Base-by-base conservation (phyloP, 2,329 filamentous ascomycete genomes). In the Arthrobotrys iridis region DNA sequence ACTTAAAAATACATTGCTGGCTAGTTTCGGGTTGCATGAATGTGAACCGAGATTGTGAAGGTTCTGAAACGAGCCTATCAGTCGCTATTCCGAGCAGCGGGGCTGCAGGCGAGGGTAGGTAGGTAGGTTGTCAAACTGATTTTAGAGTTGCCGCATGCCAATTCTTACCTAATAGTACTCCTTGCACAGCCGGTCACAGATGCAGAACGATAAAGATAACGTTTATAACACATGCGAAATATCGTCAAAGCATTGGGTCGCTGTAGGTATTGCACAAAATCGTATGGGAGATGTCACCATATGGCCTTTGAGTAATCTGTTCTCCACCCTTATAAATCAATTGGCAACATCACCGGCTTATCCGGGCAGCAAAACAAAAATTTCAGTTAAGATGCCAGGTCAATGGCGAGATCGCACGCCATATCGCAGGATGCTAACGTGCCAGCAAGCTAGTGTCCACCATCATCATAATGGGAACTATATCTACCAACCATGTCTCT, bases 391-490 rank as follows among this genome's bases (percentile, higher is more conserved):
- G 33, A 41, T 18, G n/a, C 63, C 43, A 45, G 50, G 58, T 13
- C 60, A 24, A 66, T 74, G 28, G 68, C 68, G 68, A 74, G 52
- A 74, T 74, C 68, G 68, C 68, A 74, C 68, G 68, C 68, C 50
- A 74, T 74, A 74, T 20, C 41, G 22, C 24, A 60, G 30, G 52
- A 60, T 55, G 35, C 24, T 43, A 66, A 74, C 68, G 68, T 57
- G 68, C 60, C 43, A 40, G 3, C n/a, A 52, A 26, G 35, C 52
- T 73, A 73, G 60, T 55, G 35, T 40, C 62, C 52, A 66, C 50
- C 68, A 66, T 55, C 60, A 63, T 63, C 28, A 35, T 7, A 58
- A 57, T 33, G 18, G 15, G 15, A n/a, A 50, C 57, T 52, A 59
- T 59, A 63, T 65, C 41, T 48, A 59, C 48, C 50, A 59, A 64